Evolutionary conservation across 805 yeast species (phyloP).

Genomic region (Yarrowia yakushimensis): DNA sequence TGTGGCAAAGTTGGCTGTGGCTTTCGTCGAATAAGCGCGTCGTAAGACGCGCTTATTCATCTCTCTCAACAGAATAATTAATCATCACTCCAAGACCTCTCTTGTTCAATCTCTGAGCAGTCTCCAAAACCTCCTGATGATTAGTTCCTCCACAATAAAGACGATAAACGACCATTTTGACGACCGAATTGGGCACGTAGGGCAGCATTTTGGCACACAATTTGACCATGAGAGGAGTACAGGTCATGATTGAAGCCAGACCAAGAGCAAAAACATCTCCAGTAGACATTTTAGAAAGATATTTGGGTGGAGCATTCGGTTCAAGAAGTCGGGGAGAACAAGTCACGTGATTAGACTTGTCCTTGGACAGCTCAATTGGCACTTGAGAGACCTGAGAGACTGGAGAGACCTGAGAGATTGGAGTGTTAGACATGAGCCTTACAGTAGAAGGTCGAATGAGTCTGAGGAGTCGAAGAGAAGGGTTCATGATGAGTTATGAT

Average conservation of each 20-base stretch:
- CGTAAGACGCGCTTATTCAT: neutral
- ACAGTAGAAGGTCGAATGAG: neutral
- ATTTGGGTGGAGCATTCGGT: neutral
- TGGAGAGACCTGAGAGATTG: neutral
- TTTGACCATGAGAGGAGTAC: conserved; percentile 35
- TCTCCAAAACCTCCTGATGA: conserved; percentile 60
- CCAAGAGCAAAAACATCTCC: conserved; percentile 28
- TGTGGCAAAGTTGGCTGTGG: too few species aligned
- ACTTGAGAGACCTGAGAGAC: too few species aligned
- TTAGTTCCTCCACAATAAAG: conserved; percentile 90
- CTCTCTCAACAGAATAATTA: neutral
- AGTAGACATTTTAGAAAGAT: neutral
- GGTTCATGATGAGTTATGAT: neutral
- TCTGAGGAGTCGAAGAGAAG: neutral
- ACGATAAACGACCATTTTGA: conserved; percentile 71
- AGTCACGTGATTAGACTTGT: too few species aligned
- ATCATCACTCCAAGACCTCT: conserved; percentile 83
- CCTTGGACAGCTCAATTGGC: too few species aligned
- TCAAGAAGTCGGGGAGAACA: neutral
- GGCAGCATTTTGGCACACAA: conserved; percentile 37
- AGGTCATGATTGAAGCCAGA: conserved; percentile 36
- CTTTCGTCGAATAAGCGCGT: too few species aligned
- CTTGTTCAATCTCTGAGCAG: conserved; percentile 62
- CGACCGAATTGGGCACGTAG: conserved; percentile 57
- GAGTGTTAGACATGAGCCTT: neutral